Evolutionary conservation across 768 basidiomycete species (phyloP).

Genomic region (Dioszegia aurantiaca): DNA sequence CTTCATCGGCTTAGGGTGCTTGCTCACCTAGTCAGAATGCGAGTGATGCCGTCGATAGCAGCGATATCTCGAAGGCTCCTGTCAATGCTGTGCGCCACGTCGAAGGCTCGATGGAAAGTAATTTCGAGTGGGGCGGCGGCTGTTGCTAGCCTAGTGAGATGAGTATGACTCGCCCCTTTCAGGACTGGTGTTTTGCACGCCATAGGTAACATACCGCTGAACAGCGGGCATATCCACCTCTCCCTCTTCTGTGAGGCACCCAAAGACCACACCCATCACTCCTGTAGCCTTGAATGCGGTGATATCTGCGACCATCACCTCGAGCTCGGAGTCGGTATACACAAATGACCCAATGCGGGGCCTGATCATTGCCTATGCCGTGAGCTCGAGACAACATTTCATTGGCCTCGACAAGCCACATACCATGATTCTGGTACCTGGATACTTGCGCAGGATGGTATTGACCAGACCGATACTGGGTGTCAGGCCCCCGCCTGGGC

Average conservation of each 20-base stretch:
- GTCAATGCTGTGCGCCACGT: conserved; percentile 6
- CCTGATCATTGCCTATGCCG: conserved; percentile 62
- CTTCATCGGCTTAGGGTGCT: too few species aligned
- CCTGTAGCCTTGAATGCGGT: conserved; percentile 63
- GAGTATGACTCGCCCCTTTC: too few species aligned
- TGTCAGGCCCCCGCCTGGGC: conserved; percentile 74
- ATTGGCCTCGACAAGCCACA: conserved; percentile 18
- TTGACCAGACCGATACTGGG: conserved; percentile 73
- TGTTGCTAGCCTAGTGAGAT: neutral
- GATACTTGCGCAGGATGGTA: conserved; percentile 58
- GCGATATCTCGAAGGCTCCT: conserved; percentile 12
- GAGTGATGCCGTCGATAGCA: conserved; percentile 14
- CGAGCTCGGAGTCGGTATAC: conserved; percentile 65
- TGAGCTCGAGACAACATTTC: too few species aligned
- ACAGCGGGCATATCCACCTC: conserved; percentile 14
- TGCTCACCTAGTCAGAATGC: conserved; percentile 25
- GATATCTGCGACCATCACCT: conserved; percentile 73
- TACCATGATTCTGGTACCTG: conserved; percentile 62
- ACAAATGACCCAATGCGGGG: conserved; percentile 76
- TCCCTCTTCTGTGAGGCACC: conserved; percentile 20
- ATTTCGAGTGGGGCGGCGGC: conserved; percentile 14
- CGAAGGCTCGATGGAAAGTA: conserved; percentile 32
- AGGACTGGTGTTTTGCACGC: too few species aligned
- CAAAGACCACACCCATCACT: conserved; percentile 32
- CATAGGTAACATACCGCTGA: neutral